phyloP scores from a whole-genome alignment of 305 asterid genomes.

The Fraxinus angustifolia region DNA sequence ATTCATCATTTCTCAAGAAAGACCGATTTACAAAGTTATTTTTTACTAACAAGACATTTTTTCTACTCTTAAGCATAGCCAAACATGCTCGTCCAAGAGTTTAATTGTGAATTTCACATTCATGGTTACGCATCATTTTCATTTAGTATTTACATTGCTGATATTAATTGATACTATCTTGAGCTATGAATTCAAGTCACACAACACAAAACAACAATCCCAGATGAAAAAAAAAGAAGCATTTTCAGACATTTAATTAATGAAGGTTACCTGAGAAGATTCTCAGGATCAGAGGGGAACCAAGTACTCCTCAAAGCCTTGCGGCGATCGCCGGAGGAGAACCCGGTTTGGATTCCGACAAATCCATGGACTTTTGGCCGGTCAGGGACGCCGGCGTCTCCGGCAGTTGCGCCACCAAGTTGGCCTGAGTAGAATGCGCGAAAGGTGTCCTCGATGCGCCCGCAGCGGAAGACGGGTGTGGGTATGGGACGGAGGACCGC shows the following conservation, averaged over 20 bases:
- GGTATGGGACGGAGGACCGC: conserved; percentile 14
- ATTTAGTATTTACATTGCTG: background rate
- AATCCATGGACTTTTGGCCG: conserved; percentile 25
- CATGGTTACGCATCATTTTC: background rate
- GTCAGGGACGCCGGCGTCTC: conserved; percentile 10
- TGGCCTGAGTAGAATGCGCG: conserved; percentile 23
- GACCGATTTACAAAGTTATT: background rate
- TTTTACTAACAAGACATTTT: background rate
- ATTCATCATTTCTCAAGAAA: background rate
- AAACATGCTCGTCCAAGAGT: background rate
- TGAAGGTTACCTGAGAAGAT: conserved; percentile 18
- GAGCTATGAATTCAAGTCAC: background rate
- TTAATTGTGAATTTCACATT: background rate
- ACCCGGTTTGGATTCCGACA: conserved; percentile 28
- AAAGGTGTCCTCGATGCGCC: conserved; percentile 22
- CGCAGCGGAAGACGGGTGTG: conserved; percentile 18
- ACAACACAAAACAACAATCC: background rate
- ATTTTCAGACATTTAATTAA: background rate
- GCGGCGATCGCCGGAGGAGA: conserved; percentile 21
- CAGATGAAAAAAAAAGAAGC: background rate
- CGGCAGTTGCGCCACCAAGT: conserved; percentile 16
- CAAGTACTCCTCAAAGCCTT: conserved; percentile 25
- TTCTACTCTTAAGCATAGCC: background rate
- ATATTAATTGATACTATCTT: background rate
- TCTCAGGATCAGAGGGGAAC: conserved; percentile 28